Evolutionary conservation across 163 green algal species (phyloP).

Genomic region (Chlamydomonas reinhardtii): DNA sequence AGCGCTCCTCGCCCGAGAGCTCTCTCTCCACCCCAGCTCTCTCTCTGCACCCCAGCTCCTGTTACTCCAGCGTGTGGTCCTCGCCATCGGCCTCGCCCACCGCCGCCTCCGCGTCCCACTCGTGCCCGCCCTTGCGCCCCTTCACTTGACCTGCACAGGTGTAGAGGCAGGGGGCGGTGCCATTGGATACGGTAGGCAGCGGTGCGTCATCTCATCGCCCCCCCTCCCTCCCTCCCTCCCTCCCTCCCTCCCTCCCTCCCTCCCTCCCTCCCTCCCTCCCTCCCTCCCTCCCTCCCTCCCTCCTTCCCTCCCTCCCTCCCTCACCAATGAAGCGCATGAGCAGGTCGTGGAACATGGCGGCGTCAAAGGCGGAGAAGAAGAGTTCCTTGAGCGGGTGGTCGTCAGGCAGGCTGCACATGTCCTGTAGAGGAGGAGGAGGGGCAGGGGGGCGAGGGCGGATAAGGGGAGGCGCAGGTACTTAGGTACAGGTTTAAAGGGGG

Average conservation of each 20-base stretch:
- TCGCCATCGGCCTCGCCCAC: constrained; percentile 34
- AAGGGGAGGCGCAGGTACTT: too few species aligned
- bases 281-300: too few species aligned
- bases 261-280: neutral
- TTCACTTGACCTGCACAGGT: constrained; percentile 5
- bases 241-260: neutral
- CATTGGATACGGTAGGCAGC: too few species aligned
- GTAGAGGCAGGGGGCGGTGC: neutral
- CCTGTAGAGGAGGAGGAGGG: neutral
- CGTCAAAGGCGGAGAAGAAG: constrained; percentile 29
- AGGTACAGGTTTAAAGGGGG: neutral
- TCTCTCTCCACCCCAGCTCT: too few species aligned
- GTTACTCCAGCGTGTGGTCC: constrained; percentile 37
- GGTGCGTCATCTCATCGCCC: too few species aligned
- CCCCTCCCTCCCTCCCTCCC: too few species aligned
- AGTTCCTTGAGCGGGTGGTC: constrained; percentile 32
- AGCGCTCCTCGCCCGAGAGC: too few species aligned
- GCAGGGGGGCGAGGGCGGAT: neutral
- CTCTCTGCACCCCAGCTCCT: too few species aligned
- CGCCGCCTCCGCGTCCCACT: constrained; percentile 44
- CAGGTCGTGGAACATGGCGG: constrained; percentile 33
- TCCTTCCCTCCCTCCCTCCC: neutral
- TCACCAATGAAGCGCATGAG: constrained; percentile 18
- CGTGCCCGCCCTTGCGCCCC: constrained; percentile 5
- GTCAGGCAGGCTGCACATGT: constrained; percentile 25